Percentiles rank a stretch among this genome's conserved stretches.
These are phyloP conservation scores for Macrolepiota dolichaula DNA, from an alignment of 768 basidiomycete species.

Conservation along the genomic window DNA sequence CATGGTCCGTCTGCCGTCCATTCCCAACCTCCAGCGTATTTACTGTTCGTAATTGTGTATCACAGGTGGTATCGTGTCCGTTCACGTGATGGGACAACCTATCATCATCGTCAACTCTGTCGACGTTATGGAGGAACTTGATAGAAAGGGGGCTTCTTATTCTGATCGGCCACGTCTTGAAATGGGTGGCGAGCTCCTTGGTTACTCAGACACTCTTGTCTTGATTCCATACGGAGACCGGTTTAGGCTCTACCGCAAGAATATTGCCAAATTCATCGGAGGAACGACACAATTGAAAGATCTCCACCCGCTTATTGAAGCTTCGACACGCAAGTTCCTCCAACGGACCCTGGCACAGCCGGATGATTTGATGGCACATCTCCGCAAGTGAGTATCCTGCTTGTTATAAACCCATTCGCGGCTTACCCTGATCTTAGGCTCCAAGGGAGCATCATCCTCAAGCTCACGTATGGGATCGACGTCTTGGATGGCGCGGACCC, in stretches of 20 bases:
- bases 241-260: constrained; percentile 41
- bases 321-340: constrained; percentile 33
- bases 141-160: constrained; percentile 43
- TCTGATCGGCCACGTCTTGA: constrained; percentile 45
- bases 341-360: constrained; percentile 30
- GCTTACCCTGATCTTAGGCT: constrained; percentile 27
- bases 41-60: not conserved
- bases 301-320: constrained; percentile 29
- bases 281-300: constrained; percentile 23
- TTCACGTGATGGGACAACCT: constrained; percentile 39
- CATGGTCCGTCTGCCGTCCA: constrained; percentile 35
- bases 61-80: constrained; percentile 34
- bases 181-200: constrained; percentile 50
- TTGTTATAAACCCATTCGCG: not conserved
- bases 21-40: not conserved
- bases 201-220: constrained; percentile 45
- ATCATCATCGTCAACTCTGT: constrained; percentile 49
- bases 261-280: constrained; percentile 41
- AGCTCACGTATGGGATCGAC: constrained; percentile 54
- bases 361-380: constrained; percentile 27
- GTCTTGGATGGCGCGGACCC: constrained; percentile 51
- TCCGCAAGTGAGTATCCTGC: constrained; percentile 37
- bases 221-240: constrained; percentile 39
- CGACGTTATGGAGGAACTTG: constrained; percentile 41
- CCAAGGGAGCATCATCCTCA: constrained; percentile 51